Percentiles rank a stretch among this genome's conserved stretches.
Conservation (phyloP, 2,329 filamentous ascomycete species). For the Endoconidiophora laricicola region DNA sequence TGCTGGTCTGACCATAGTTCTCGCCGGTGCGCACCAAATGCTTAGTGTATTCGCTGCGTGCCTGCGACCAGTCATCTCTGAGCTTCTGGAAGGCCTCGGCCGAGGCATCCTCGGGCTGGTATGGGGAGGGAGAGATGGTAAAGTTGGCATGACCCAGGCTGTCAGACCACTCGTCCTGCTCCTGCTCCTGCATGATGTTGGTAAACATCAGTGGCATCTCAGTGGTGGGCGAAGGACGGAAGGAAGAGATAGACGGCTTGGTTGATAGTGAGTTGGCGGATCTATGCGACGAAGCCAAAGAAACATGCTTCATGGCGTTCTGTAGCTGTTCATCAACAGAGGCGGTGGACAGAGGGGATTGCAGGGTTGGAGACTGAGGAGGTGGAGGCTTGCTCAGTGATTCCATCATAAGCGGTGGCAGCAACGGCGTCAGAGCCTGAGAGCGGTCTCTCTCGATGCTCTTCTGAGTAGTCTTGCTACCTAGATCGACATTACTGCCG, state of each 20-base stretch:
- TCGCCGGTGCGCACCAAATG: slow-evolving; percentile 77
- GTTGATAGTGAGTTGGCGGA: slow-evolving; percentile 35
- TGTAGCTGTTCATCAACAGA: slow-evolving; percentile 40
- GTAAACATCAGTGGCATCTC: slow-evolving; percentile 34
- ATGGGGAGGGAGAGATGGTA: slow-evolving; percentile 68
- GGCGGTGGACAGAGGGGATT: slow-evolving; percentile 42
- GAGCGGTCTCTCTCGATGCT: slow-evolving; percentile 35
- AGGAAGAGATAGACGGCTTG: slow-evolving; percentile 61
- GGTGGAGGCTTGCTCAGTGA: slow-evolving; percentile 6
- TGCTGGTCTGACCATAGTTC: slow-evolving; percentile 80
- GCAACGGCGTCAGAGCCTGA: slow-evolving; percentile 62
- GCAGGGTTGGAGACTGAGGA: slow-evolving; percentile 18
- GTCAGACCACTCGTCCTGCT: slow-evolving; percentile 63
- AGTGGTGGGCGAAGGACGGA: slow-evolving; percentile 46
- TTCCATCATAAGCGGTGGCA: slow-evolving; percentile 63
- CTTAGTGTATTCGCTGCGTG: slow-evolving; percentile 73
- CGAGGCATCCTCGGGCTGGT: slow-evolving; percentile 47
- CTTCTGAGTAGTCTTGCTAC: slow-evolving; percentile 3
- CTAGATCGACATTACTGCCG: slow-evolving; percentile 31
- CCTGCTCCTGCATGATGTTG: slow-evolving; percentile 47
- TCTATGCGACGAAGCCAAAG: slow-evolving; percentile 23
- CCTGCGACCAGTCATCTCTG: slow-evolving; percentile 65
- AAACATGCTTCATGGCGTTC: slow-evolving; percentile 19
- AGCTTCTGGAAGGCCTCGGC: slow-evolving; percentile 43
- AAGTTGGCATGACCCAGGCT: slow-evolving; percentile 87